Conservation (phyloP, 495 filamentous ascomycete species). For the Daldinia grandis region DNA sequence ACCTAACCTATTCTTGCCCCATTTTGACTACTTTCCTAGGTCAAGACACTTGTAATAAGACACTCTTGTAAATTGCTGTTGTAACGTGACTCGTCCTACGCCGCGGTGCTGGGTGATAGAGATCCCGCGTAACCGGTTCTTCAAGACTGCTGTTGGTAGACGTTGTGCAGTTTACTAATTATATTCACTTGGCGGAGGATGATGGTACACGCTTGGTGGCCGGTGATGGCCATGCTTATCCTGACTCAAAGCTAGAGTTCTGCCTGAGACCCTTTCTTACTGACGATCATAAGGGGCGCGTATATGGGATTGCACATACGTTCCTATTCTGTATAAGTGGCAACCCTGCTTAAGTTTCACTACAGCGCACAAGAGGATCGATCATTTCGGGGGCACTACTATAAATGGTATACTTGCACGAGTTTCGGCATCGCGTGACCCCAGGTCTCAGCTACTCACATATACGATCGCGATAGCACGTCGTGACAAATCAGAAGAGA, state of each 20-base stretch:
- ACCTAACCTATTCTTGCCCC: slow-evolving; percentile 13
- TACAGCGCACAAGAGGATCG: slow-evolving; percentile 36
- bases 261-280: slow-evolving; percentile 21
- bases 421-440: slow-evolving; percentile 39
- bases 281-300: slow-evolving; percentile 14
- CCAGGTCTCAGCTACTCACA: slow-evolving; percentile 31
- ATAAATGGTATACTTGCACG: slow-evolving; percentile 36
- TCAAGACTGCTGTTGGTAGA: slow-evolving; percentile 8
- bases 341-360: slow-evolving; percentile 32
- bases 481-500: slow-evolving; percentile 9
- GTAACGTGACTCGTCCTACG: slow-evolving; percentile 6
- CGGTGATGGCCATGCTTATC: slow-evolving; percentile 25
- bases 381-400: slow-evolving; percentile 33
- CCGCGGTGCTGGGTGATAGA: slow-evolving; percentile 8
- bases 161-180: slow-evolving; percentile 26
- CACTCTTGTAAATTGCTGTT: slow-evolving; percentile 10
- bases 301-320: slow-evolving; percentile 11
- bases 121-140: slow-evolving; percentile 28
- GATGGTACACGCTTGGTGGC: slow-evolving; percentile 19
- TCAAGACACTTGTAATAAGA: slow-evolving; percentile 10
- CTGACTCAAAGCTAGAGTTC: slow-evolving; percentile 7
- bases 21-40: slow-evolving; percentile 11
- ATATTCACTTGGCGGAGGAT: slow-evolving; percentile 27
- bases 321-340: slow-evolving; percentile 15
- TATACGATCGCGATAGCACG: slow-evolving; percentile 23